Base-by-base conservation (phyloP, 139 green algal genomes). In the Asterochloris sp. region DNA sequence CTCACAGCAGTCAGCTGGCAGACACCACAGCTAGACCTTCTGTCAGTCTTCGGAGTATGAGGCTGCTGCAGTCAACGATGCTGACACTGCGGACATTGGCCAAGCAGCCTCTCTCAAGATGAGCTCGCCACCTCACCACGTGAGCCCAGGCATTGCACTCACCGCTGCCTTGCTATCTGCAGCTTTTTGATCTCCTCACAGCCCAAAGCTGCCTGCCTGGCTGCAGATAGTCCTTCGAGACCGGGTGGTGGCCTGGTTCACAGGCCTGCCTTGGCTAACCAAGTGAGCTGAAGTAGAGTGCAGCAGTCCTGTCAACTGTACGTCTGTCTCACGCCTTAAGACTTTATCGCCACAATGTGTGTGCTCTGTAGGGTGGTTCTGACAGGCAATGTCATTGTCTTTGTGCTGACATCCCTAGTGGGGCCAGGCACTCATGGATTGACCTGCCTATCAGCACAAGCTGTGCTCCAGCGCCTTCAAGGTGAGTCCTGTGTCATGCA, bases 361-460 rank as follows among this genome's bases (percentile, higher is more conserved):
- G 2, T 26, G 47, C 62, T 13, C 11, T 86, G 83, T 79, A 87
- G 84, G 79, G 54, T 27, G 11, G 77, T 84, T 28, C 21, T 84
- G 23, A 27, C 82, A 10, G 11, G 68, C 17, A 80, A 74, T 24
- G n/a, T 79, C 16, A 67, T 62, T 60, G 75, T 87, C 28, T 87
- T 84, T 62, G 17, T 73, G 9, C 13, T 83, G 17, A 24, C 73
- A 26, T 47, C 82, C 10, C 79, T 87, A 19, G 69, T 62, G 19
- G 84, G 84, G 10, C 82, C 68, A 75, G 79, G 82, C 47, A 73
- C 84, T 27, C 71, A 75, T 26, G 67, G 61, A 0, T 17, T 63
- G 0, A 78, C 84, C 27, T 87, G 84, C 75, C 68, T 87, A 16
- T 66, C 12, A 12, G 29, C 79, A 54, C n/a, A 74, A 6, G 16